phyloP scores from a whole-genome alignment of 1,139 yeast species.

The Yarrowia galli region DNA sequence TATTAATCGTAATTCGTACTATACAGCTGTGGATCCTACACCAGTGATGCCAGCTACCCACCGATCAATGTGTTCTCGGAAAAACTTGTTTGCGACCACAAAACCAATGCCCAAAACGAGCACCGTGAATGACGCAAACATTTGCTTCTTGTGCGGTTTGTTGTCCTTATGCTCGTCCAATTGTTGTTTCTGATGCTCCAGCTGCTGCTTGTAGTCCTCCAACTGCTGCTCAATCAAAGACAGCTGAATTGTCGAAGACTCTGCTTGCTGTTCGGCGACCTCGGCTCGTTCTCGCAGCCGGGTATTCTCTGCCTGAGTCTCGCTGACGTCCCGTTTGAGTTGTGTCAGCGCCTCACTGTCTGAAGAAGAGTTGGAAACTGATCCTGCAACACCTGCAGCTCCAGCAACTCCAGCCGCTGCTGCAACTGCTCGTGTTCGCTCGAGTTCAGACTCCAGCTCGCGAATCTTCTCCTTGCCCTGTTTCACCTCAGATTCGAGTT shows the following conservation, averaged over 20 bases:
- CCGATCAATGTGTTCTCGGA: conserved; percentile 30
- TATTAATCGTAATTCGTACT: conserved; percentile 10
- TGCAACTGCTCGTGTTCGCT: neutral
- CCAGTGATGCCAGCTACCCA: conserved; percentile 21
- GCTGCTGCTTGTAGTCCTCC: conserved; percentile 20
- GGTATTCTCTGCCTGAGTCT: neutral
- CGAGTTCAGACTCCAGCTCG: conserved; percentile 13
- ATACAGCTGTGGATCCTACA: conserved; percentile 17
- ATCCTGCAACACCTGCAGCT: neutral
- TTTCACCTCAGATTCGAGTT: conserved; percentile 11
- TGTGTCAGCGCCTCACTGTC: neutral
- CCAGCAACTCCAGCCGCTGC: neutral
- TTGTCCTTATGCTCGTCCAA: conserved; percentile 20
- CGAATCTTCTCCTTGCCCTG: conserved; percentile 12
- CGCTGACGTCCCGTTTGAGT: conserved; percentile 6
- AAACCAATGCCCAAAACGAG: conserved; percentile 26
- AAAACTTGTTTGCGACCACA: conserved; percentile 32
- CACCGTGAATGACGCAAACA: conserved; percentile 21
- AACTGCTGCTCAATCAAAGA: conserved; percentile 29
- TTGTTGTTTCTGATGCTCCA: conserved; percentile 24
- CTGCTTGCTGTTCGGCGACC: conserved; percentile 30
- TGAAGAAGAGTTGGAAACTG: neutral
- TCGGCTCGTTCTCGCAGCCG: conserved; percentile 17
- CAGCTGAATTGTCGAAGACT: conserved; percentile 24
- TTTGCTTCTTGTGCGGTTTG: conserved; percentile 24